A percentile compares a stretch with the other conserved stretches of the same genome.
phyloP scores from a whole-genome alignment of 495 filamentous ascomycete genomes.

The Annulohypoxylon nitens region DNA sequence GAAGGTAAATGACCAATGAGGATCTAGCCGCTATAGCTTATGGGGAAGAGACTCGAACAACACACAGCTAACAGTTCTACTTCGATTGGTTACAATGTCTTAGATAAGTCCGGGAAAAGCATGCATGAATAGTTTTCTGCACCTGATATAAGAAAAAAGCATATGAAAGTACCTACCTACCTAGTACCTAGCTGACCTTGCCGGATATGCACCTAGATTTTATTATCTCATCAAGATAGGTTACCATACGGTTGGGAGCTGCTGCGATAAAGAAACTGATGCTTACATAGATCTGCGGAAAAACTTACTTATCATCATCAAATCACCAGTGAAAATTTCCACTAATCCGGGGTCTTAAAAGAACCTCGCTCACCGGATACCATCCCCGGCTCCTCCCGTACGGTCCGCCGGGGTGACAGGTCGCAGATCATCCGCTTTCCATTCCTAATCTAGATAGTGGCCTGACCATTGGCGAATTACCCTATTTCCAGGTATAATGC shows the following conservation, averaged over 20 bases:
- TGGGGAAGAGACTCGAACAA: not conserved
- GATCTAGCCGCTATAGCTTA: not conserved
- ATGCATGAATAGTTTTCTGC: constrained; percentile 1
- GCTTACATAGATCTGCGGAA: not conserved
- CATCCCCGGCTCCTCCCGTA: constrained; percentile 6
- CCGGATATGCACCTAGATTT: not conserved
- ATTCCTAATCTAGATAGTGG: constrained; percentile 2
- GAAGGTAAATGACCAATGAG: not conserved
- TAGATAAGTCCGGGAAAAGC: not conserved
- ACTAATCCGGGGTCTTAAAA: not conserved
- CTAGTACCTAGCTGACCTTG: no score
- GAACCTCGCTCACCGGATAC: constrained; percentile 1
- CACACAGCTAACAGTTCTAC: not conserved
- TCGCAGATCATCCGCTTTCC: not conserved
- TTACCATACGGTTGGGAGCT: not conserved
- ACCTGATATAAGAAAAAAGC: not conserved
- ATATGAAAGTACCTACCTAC: no score
- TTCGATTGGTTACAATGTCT: not conserved
- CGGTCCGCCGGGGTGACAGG: not conserved
- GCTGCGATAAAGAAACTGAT: not conserved
- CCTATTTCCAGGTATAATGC: constrained; percentile 8
- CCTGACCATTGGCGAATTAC: not conserved
- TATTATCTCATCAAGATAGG: not conserved
- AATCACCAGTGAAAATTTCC: not conserved
- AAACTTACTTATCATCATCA: not conserved